Conservation (phyloP, 2,329 filamentous ascomycete genomes). For the Curvularia verruculosa region DNA sequence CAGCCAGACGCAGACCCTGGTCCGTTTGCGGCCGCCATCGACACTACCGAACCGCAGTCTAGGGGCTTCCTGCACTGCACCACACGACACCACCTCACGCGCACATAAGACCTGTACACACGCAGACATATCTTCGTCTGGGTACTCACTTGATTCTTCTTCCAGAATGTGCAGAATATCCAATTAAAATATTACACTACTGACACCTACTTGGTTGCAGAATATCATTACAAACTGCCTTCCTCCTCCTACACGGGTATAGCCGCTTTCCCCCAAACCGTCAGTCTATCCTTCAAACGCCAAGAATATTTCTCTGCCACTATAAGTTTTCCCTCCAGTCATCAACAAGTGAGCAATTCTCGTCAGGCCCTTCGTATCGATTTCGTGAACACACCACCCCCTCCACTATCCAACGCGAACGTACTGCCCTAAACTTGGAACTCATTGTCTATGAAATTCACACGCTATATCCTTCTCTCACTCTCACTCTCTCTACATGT, state of each 20-base stretch:
- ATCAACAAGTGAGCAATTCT: neutral
- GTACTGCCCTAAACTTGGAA: neutral
- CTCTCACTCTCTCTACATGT: no score
- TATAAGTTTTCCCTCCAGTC: neutral
- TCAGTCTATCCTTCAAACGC: conserved; percentile 12
- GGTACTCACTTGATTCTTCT: neutral
- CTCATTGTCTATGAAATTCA: neutral
- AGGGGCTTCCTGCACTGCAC: neutral
- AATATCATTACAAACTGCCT: conserved; percentile 1
- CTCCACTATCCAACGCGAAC: neutral
- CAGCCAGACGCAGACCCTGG: conserved; percentile 16
- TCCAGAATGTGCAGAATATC: neutral
- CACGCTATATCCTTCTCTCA: neutral
- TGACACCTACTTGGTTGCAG: neutral
- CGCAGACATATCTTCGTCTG: neutral
- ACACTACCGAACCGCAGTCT: conserved; percentile 13
- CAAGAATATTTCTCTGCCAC: conserved; percentile 1
- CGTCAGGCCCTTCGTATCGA: neutral
- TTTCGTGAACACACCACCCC: neutral
- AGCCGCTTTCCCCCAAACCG: neutral
- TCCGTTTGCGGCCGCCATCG: conserved; percentile 12
- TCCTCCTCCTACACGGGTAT: conserved; percentile 1
- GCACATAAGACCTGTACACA: neutral
- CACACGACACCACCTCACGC: neutral
- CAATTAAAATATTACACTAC: neutral